These are phyloP conservation scores for Diplodia mutila DNA, from an alignment of 2,329 filamentous ascomycete species.

Conservation along the genomic window DNA sequence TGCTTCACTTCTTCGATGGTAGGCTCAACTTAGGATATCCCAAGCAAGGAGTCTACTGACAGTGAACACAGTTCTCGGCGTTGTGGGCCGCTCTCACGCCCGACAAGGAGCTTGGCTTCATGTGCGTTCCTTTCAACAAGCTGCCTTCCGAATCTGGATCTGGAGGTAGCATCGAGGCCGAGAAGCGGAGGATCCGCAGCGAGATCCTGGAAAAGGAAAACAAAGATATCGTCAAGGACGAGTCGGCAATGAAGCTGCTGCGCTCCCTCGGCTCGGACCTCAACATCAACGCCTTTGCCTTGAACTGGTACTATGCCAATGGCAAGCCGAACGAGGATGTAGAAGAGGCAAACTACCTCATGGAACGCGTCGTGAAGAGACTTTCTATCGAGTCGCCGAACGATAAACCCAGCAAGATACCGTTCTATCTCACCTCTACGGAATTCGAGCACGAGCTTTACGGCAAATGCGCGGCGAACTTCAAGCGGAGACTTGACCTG, in stretches of 20 bases:
- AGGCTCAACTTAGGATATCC: conserved; percentile 7
- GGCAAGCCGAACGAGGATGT: conserved; percentile 49
- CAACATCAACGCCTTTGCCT: conserved; percentile 52
- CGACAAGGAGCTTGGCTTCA: conserved; percentile 38
- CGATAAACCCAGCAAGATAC: conserved; percentile 47
- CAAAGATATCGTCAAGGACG: conserved; percentile 39
- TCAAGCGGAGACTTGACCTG: conserved; percentile 49
- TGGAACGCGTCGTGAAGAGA: conserved; percentile 48
- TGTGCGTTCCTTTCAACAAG: conserved; percentile 50
- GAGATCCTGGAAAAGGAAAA: conserved; percentile 48
- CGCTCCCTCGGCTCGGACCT: conserved; percentile 50
- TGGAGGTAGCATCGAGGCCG: conserved; percentile 38
- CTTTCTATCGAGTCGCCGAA: conserved; percentile 49
- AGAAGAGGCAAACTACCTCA: conserved; percentile 56
- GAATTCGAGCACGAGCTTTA: conserved; percentile 48
- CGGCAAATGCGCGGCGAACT: conserved; percentile 46
- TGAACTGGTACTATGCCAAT: conserved; percentile 49
- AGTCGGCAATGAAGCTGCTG: conserved; percentile 46
- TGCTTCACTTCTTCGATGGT: conserved; percentile 51
- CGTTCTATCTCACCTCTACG: conserved; percentile 53
- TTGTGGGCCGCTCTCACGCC: conserved; percentile 48
- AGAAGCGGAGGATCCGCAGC: conserved; percentile 45
- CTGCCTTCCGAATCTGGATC: conserved; percentile 41
- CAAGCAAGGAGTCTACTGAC: background rate
- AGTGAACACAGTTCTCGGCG: conserved; percentile 36